Percentiles rank a stretch among this genome's conserved stretches.
phyloP scores from a whole-genome alignment of 805 yeast species.

The Sugiyamaella mastotermitis region DNA sequence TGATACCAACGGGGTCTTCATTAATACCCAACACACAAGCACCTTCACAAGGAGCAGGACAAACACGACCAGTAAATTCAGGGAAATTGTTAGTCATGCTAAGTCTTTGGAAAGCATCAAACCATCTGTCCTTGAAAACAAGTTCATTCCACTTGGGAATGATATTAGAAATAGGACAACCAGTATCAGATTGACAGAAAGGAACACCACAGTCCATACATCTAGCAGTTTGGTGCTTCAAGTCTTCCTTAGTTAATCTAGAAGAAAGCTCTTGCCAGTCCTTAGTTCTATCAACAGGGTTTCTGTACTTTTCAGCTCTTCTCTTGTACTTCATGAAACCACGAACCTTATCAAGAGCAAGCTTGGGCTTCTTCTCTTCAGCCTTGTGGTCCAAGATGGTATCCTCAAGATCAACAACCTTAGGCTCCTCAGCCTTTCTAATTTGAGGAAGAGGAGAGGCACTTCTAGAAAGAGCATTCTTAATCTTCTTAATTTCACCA shows the following conservation, averaged over 20 bases:
- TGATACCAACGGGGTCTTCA: conserved; percentile 94
- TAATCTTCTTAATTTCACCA: conserved; percentile 64
- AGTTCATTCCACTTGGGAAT: conserved; percentile 98
- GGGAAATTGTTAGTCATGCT: conserved; percentile 98
- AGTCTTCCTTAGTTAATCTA: conserved; percentile 78
- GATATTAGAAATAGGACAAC: conserved; percentile 95
- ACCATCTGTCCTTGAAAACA: conserved; percentile 93
- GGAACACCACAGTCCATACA: conserved; percentile 99
- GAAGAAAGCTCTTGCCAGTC: conserved; percentile 92
- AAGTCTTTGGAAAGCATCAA: conserved; percentile 83
- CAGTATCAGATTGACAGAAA: conserved; percentile 95
- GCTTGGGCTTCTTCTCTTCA: conserved; percentile 55
- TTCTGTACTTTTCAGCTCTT: conserved; percentile 80
- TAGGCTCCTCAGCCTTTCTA: conserved; percentile 54
- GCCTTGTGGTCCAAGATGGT: conserved; percentile 64
- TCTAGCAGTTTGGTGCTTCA: conserved; percentile 88
- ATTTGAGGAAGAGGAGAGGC: conserved; percentile 18
- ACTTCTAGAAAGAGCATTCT: conserved; percentile 33
- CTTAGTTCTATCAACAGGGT: conserved; percentile 63
- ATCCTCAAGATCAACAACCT: conserved; percentile 84
- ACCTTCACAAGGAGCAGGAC: conserved; percentile 99
- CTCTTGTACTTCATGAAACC: conserved; percentile 94
- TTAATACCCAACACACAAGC: conserved; percentile 91
- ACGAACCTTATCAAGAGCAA: conserved; percentile 66
- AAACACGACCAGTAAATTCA: conserved; percentile 94